These are phyloP conservation scores for Halenospora varia DNA, from an alignment of 495 filamentous ascomycete genomes.

Conservation along the genomic window DNA sequence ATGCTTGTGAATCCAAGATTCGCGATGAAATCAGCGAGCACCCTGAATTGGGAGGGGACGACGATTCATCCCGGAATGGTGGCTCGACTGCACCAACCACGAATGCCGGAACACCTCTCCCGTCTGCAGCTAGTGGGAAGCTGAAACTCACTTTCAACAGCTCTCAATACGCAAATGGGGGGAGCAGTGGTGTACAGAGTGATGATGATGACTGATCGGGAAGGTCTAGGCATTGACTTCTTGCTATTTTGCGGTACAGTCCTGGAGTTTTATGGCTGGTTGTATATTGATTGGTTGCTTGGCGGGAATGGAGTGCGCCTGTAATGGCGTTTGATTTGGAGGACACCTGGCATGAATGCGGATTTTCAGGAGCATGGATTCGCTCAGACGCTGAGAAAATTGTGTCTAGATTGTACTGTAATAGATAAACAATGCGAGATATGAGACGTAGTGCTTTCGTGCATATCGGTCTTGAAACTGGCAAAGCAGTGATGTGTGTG, in stretches of 20 bases:
- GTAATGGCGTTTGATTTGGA: background rate
- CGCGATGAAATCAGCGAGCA: conserved; percentile 65
- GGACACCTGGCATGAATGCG: background rate
- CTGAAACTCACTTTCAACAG: conserved; percentile 26
- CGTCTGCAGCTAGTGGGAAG: conserved; percentile 30
- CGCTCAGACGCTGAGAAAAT: background rate
- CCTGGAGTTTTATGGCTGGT: background rate
- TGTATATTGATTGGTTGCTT: background rate
- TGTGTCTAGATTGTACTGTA: conserved; percentile 25
- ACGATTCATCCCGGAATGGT: conserved; percentile 55
- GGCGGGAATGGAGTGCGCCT: background rate
- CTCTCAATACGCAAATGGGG: conserved; percentile 25
- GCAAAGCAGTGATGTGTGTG: background rate
- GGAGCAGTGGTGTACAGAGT: conserved; percentile 25
- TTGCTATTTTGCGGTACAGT: background rate
- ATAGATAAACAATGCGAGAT: conserved; percentile 16
- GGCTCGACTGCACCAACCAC: conserved; percentile 62
- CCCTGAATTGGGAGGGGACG: conserved; percentile 70
- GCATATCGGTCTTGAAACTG: background rate
- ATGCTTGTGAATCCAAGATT: conserved; percentile 62
- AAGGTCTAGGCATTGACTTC: background rate
- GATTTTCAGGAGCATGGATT: background rate
- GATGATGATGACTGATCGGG: conserved; percentile 24
- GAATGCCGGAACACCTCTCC: conserved; percentile 66
- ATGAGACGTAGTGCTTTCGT: background rate